Evolutionary conservation across 345 rosid genomes (phyloP).

Genomic region (Anacardium occidentale): DNA sequence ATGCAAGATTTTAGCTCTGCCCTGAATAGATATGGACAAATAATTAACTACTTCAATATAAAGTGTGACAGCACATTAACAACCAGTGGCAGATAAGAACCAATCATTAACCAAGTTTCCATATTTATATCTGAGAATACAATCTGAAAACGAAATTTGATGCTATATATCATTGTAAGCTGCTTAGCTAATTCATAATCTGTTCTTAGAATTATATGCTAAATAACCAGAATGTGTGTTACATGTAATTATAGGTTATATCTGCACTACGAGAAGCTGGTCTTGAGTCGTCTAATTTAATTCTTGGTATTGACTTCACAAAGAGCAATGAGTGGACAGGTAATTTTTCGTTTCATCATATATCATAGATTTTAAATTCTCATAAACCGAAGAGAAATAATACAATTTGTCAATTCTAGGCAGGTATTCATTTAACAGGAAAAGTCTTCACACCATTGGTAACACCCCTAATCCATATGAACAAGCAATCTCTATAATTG

Average conservation of each 20-base stretch:
- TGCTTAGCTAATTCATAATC: not conserved
- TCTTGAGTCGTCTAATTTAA: conserved; percentile 74
- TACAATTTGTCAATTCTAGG: conserved; percentile 42
- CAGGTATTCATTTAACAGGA: conserved; percentile 67
- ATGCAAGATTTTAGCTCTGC: not conserved
- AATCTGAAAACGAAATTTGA: no score
- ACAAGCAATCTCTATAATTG: conserved; percentile 92
- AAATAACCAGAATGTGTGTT: conserved; percentile 6
- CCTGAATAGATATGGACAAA: not conserved
- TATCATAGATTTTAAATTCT: conserved; percentile 3
- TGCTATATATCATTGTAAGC: not conserved
- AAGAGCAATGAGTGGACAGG: conserved; percentile 84
- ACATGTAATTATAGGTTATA: conserved; percentile 45
- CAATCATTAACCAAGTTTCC: not conserved
- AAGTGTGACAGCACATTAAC: not conserved
- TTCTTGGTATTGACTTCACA: conserved; percentile 75
- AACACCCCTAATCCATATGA: conserved; percentile 74
- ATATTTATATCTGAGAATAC: not conserved
- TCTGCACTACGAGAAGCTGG: conserved; percentile 67
- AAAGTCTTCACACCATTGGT: conserved; percentile 76
- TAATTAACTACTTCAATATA: not conserved
- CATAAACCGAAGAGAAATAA: not conserved
- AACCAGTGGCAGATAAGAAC: not conserved
- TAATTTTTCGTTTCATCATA: conserved; percentile 2
- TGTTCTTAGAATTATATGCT: not conserved